Conservation (phyloP, 1,284 basidiomycete genomes). For the Puccinia novopanici region DNA sequence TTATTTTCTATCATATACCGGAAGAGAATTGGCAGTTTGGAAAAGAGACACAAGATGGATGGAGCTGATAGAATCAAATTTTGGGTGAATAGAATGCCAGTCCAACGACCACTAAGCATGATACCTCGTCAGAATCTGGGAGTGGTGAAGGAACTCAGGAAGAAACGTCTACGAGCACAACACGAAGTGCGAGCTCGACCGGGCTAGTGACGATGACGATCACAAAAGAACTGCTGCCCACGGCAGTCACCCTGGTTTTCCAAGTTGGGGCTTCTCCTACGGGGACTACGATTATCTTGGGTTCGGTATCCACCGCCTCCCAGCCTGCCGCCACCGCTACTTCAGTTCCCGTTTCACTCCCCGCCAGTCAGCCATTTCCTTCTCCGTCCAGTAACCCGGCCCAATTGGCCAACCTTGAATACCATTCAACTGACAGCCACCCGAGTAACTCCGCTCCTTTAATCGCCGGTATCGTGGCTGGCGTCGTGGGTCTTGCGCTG, state of each 20-base stretch:
- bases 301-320: not conserved
- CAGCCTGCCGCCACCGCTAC: not conserved
- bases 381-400: too few species aligned
- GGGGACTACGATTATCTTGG: not conserved
- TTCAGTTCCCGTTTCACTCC: not conserved
- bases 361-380: not conserved
- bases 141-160: not conserved
- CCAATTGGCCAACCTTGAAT: not conserved
- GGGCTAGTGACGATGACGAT: not conserved
- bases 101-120: not conserved
- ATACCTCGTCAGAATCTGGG: slow-evolving; percentile 1
- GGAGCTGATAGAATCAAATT: not conserved
- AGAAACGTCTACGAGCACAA: not conserved
- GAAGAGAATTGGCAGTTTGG: not conserved
- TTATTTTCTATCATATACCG: not conserved
- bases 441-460: not conserved
- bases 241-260: not conserved
- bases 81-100: not conserved
- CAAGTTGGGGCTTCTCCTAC: not conserved
- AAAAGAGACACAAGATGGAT: not conserved
- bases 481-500: not conserved
- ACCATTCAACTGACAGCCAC: not conserved
- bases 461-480: not conserved
- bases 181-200: not conserved
- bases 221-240: not conserved